Evolutionary conservation across 192 early-diverging fungal genomes (phyloP).

Genomic region (Ambispora gerdemannii): DNA sequence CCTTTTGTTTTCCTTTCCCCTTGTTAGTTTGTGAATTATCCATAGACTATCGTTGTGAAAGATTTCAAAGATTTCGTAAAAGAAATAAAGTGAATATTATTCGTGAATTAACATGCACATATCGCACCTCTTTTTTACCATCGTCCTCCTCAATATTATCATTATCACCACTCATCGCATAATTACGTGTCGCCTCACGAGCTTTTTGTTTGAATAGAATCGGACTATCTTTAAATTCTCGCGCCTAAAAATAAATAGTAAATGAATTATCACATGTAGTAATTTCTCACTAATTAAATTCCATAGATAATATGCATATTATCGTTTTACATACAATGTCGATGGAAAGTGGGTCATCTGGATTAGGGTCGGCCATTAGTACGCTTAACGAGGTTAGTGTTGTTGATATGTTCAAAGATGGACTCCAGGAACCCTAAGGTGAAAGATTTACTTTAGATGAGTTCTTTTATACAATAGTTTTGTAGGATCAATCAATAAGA

Average conservation of each 20-base stretch:
- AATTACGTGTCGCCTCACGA: conserved; percentile 32
- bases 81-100: no score
- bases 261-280: no score
- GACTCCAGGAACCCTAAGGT: conserved; percentile 61
- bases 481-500: no score
- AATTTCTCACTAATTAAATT: no score
- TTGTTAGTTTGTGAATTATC: no score
- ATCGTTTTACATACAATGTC: conserved; percentile 54
- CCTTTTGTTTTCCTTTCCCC: no score
- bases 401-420: conserved; percentile 60
- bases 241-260: conserved; percentile 46
- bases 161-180: neutral
- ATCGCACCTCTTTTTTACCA: no score
- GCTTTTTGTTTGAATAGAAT: conserved; percentile 47
- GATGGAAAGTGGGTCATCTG: conserved; percentile 68
- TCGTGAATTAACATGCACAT: no score
- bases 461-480: no score
- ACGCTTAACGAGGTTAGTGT: conserved; percentile 56
- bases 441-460: neutral
- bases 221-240: conserved; percentile 48
- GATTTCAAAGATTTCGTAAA: no score
- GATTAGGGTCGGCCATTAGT: conserved; percentile 65
- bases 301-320: no score
- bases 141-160: conserved; percentile 8
- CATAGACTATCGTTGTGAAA: no score